A percentile compares a stretch with the other conserved stretches of the same genome.
Conservation (phyloP, 306 rosid genomes). For the Cucumis sativus region Cucumber_9930_V3 NC_026659.2:24765501-24766000, state of each 20-base stretch:
- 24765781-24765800: neutral
- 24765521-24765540: neutral
- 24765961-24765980: conserved; percentile 47
- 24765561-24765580: neutral
- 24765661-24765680: neutral
- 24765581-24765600: neutral
- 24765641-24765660: neutral
- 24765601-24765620: neutral
- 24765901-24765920: conserved; percentile 19
- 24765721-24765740: neutral
- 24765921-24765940: conserved; percentile 65
- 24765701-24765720: neutral
- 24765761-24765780: neutral
- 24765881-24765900: neutral
- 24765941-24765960: conserved; percentile 54
- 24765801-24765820: neutral
- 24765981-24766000: conserved; percentile 39
- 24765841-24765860: neutral
- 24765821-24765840: neutral
- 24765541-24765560: neutral
- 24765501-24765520: neutral
- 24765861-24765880: neutral
- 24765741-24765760: neutral
- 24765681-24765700: neutral
- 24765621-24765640: neutral